Evolutionary conservation across 1,284 basidiomycete species (phyloP), one percentile per base, ranked within the genome.

Genomic region (Cutaneotrichosporon mucoides): DNA sequence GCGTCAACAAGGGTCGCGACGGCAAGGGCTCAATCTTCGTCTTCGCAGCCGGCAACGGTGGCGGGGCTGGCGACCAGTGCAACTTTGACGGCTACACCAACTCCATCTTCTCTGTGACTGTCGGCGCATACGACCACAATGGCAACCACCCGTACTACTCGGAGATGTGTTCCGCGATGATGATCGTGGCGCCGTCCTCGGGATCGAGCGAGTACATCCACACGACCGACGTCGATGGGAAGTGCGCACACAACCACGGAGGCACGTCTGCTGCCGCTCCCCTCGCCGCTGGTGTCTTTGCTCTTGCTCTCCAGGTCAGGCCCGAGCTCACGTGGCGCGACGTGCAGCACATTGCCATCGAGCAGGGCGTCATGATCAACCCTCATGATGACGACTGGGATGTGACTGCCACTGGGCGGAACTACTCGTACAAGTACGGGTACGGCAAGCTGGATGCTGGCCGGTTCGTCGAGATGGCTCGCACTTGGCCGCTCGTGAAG

Each of bases 41-140:
- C 41, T 99, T 99, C 76, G 96, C 96, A 1, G 94, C 92, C 60
- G 96, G 96, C 1, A 99, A 99, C 73, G 96, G 96, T 24, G 96
- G 92, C 33, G 84, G 85, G 3, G 83, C 84, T 54, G 91, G 89
- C 37, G 96, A 99, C 74, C 96, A 99, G 79, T 99, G 96, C 82
- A 99, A 99, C 78, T 99, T 99, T 75, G 96, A 99, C 69, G 96
- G 96, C 6, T 99, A 99, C 77, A 99, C 96, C 38, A 99, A 99
- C 75, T 92, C 89, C 66, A 96, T 98, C 65, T 98, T 93, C 79
- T 92, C 89, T 5, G 87, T 99, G 56, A 99, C 96, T 0, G 92
- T 99, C 37, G 89, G 92, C 8, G 92, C 96, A 0, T 83, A 97
- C 59, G 95, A 99, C 72, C 85, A 88, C 72, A 89, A 90, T 71